Conservation (phyloP, 2,329 filamentous ascomycete species). For the Fusarium sp. region DNA sequence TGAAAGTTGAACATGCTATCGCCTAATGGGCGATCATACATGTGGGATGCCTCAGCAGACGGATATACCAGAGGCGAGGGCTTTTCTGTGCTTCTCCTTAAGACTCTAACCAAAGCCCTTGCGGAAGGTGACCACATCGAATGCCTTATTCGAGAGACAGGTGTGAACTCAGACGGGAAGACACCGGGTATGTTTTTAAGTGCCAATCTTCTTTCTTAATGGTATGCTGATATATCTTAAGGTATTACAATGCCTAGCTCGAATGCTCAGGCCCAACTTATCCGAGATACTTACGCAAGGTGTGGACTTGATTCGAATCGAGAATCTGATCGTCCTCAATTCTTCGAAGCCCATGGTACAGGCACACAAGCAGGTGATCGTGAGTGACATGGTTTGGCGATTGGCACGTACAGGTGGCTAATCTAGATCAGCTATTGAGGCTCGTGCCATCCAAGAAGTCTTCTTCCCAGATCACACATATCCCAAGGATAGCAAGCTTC, state of each 20-base stretch:
- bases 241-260: background rate
- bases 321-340: background rate
- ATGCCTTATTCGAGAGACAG: slow-evolving; percentile 3
- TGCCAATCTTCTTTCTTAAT: too few relatives aligned
- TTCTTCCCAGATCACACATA: background rate
- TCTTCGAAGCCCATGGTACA: background rate
- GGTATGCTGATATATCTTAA: background rate
- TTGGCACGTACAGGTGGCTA: too few relatives aligned
- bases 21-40: background rate
- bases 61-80: slow-evolving; percentile 4
- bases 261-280: background rate
- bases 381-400: too few relatives aligned
- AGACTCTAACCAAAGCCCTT: background rate
- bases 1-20: slow-evolving; percentile 2
- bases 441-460: background rate
- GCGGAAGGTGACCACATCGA: background rate
- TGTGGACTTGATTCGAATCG: background rate
- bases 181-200: background rate
- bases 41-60: slow-evolving; percentile 4
- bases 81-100: background rate
- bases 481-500: background rate
- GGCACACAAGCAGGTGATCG: background rate
- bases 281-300: background rate
- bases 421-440: background rate
- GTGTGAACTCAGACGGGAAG: background rate